These are phyloP conservation scores for Malassezia brasiliensis DNA, from an alignment of 1,284 basidiomycete genomes.

Conservation along the genomic window DNA sequence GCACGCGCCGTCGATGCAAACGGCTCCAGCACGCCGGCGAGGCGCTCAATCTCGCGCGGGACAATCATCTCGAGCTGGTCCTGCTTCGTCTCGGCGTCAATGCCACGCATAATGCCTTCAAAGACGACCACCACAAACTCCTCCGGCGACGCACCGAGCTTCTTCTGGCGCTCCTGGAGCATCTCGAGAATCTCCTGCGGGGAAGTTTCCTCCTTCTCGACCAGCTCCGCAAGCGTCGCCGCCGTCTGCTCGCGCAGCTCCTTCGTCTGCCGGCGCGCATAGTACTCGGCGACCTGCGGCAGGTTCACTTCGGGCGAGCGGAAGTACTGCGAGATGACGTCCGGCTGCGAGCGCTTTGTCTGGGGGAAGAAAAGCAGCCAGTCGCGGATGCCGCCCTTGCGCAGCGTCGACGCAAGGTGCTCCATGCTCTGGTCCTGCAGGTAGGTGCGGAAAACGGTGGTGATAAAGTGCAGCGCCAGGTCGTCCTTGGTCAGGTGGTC, in stretches of 20 bases:
- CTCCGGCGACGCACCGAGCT: slow-evolving; percentile 11
- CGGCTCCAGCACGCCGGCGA: slow-evolving; percentile 70
- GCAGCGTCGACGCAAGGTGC: slow-evolving; percentile 52
- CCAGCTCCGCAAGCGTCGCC: slow-evolving; percentile 57
- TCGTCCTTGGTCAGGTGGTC: slow-evolving; percentile 85
- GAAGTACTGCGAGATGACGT: slow-evolving; percentile 73
- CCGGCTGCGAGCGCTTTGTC: slow-evolving; percentile 60
- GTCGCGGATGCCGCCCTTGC: slow-evolving; percentile 74
- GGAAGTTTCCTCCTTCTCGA: slow-evolving; percentile 48
- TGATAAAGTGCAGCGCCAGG: slow-evolving; percentile 66
- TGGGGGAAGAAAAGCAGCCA: slow-evolving; percentile 75
- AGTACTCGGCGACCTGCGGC: slow-evolving; percentile 59
- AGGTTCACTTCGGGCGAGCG: slow-evolving; percentile 59
- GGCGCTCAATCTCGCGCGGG: slow-evolving; percentile 74
- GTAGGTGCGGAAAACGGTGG: slow-evolving; percentile 69
- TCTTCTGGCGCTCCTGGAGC: slow-evolving; percentile 18
- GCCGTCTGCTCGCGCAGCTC: slow-evolving; percentile 52
- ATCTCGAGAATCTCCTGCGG: slow-evolving; percentile 20
- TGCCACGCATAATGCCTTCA: slow-evolving; percentile 72
- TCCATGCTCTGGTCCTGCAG: slow-evolving; percentile 69
- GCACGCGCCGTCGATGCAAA: slow-evolving; percentile 78
- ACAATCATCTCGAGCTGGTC: slow-evolving; percentile 81
- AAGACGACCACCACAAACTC: slow-evolving; percentile 82
- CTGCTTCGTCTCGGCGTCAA: slow-evolving; percentile 76
- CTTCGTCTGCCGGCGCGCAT: slow-evolving; percentile 23